Conservation (phyloP, 2,329 filamentous ascomycete genomes). For the Ascochyta clinopodiicola region DNA sequence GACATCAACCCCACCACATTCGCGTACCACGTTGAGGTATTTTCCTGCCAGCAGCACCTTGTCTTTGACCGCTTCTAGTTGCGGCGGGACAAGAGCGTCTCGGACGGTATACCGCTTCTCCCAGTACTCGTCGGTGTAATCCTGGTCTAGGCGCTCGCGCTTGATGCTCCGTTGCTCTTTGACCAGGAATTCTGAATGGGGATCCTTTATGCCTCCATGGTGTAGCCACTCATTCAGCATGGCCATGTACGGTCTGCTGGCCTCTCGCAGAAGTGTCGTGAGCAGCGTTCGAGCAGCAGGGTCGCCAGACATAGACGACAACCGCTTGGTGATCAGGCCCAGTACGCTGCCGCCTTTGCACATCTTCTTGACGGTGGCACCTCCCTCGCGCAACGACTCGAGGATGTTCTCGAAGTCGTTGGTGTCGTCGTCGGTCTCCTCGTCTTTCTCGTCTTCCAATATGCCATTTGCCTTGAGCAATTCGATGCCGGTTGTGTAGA, state of each 20-base stretch:
- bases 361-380: slow-evolving; percentile 85
- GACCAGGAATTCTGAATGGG: slow-evolving; percentile 90
- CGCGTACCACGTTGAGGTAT: slow-evolving; percentile 95
- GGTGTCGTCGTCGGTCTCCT: slow-evolving; percentile 72
- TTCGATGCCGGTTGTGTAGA: slow-evolving; percentile 80
- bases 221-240: slow-evolving; percentile 99
- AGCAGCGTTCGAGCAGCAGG: slow-evolving; percentile 83
- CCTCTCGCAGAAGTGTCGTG: slow-evolving; percentile 81
- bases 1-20: slow-evolving; percentile 94
- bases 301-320: slow-evolving; percentile 92
- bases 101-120: slow-evolving; percentile 96
- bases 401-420: slow-evolving; percentile 93
- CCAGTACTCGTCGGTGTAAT: slow-evolving; percentile 99
- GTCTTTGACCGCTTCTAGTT: slow-evolving; percentile 87
- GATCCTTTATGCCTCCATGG: slow-evolving; percentile 92
- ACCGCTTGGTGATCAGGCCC: slow-evolving; percentile 79
- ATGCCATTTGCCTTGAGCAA: slow-evolving; percentile 87
- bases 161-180: slow-evolving; percentile 96
- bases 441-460: slow-evolving; percentile 74
- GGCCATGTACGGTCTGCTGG: slow-evolving; percentile 92
- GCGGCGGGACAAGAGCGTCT: slow-evolving; percentile 88
- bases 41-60: slow-evolving; percentile 96
- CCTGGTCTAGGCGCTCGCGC: slow-evolving; percentile 86
- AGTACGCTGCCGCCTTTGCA: slow-evolving; percentile 98
- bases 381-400: slow-evolving; percentile 85